phyloP scores from a whole-genome alignment of 768 basidiomycete species.

The Pleurotus ostreatus region DNA sequence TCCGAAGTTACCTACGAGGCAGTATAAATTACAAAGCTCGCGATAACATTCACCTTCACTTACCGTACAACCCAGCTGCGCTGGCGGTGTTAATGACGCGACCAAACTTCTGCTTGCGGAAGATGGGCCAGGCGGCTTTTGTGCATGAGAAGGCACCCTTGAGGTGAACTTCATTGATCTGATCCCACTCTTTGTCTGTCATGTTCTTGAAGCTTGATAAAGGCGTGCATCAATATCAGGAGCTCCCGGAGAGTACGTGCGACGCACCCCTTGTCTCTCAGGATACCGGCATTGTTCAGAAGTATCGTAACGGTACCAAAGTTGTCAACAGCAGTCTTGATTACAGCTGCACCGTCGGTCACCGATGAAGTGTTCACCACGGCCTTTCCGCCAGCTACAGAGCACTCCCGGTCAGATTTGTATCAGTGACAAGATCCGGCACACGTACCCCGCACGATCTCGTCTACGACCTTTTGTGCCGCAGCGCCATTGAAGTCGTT shows the following conservation, averaged over 20 bases:
- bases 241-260: background rate
- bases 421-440: background rate
- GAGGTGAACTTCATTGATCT: slow-evolving; percentile 83
- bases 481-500: slow-evolving; percentile 89
- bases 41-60: slow-evolving; percentile 13
- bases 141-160: slow-evolving; percentile 92
- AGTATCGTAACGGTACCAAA: slow-evolving; percentile 86
- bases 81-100: slow-evolving; percentile 93
- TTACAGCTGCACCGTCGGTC: slow-evolving; percentile 81
- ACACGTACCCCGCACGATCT: slow-evolving; percentile 72
- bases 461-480: slow-evolving; percentile 88
- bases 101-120: slow-evolving; percentile 93
- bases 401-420: slow-evolving; percentile 3
- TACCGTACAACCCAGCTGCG: slow-evolving; percentile 91
- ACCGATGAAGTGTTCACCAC: slow-evolving; percentile 84
- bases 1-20: slow-evolving; percentile 77
- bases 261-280: slow-evolving; percentile 72
- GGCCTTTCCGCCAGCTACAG: slow-evolving; percentile 82
- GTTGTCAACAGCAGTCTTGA: slow-evolving; percentile 78
- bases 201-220: slow-evolving; percentile 87
- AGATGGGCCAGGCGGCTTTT: slow-evolving; percentile 94
- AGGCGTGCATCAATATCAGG: background rate
- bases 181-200: slow-evolving; percentile 92
- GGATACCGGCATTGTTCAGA: slow-evolving; percentile 94
- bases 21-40: background rate